Evolutionary conservation across 768 basidiomycete genomes (phyloP), one percentile per base, ranked within the genome.

Genomic region (Lactarius tabidus): DNA sequence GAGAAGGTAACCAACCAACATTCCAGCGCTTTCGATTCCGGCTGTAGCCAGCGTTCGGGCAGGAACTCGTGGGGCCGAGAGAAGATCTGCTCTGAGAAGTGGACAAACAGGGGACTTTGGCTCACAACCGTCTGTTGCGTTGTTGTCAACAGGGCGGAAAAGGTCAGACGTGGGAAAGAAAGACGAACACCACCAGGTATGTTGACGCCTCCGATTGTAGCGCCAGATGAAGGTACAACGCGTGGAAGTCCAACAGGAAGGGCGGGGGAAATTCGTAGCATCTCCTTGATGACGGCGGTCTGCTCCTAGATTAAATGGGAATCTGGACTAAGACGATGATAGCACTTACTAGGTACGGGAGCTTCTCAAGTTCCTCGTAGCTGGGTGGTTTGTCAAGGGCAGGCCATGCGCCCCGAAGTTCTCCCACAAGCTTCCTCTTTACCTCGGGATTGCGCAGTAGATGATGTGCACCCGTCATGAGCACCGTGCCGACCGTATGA

Each of bases 11-110:
- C 62, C 3, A 70, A 41, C 35, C 63, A 68, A 20, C 41, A 60
- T 1, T 70, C 70, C n/a, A 70, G 45, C 1, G 43, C 43, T 15
- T 59, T 56, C 0, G 66, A 59, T 18, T 51, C 66, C 7, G 58
- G 31, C 23, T 52, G 55, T 10, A 65, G 59, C 70, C 70, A 70
- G 18, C 70, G 48, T 12, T 70, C 69, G n/a, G 70, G 70, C 29
- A 59, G 57, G n/a, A 70, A 70, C 0, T 54, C 59, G 23, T 43
- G 15, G 7, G 70, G 66, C 1, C 59, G 70, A 18, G 51, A n/a
- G 35, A 70, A 70, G 18, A 70, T n/a, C 6, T 56, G 57, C 12
- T 65, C 60, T 7, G 60, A 65, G 17, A 55, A 23, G 12, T 43
- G 60, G 18, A 70, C 60, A 20, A 70, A 70, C 9, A 65, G 53